Percentiles rank a stretch among this genome's conserved stretches.
phyloP scores from a whole-genome alignment of 108 stramenopile species.

The Parmales sp. region DNA sequence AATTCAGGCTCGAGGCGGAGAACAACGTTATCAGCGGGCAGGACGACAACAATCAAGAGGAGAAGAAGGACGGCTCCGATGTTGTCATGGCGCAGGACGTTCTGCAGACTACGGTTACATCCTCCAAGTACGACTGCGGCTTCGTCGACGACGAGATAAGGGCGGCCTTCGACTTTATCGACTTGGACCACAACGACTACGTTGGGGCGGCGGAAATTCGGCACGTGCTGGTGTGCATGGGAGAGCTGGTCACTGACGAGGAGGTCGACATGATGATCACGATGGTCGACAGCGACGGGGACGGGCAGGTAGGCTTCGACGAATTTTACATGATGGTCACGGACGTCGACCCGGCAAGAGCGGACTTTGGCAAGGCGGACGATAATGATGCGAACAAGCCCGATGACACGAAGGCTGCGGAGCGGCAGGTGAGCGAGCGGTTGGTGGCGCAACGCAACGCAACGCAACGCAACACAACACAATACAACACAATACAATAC shows the following conservation, averaged over 20 bases:
- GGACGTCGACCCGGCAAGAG: constrained; percentile 52
- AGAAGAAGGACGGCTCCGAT: background rate
- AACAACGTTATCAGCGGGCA: too few species aligned
- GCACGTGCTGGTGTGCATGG: constrained; percentile 69
- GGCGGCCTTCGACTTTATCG: constrained; percentile 57
- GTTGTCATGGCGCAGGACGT: background rate
- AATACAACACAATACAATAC: constrained; percentile 16
- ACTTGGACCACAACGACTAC: constrained; percentile 60
- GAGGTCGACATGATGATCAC: constrained; percentile 75
- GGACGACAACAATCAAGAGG: background rate
- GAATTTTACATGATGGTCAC: constrained; percentile 55
- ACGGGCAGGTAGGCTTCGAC: constrained; percentile 64
- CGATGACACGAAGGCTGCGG: background rate
- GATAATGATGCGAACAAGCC: constrained; percentile 13
- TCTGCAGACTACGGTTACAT: background rate
- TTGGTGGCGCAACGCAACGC: constrained; percentile 11
- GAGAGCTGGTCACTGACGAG: constrained; percentile 72
- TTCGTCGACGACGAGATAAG: constrained; percentile 63
- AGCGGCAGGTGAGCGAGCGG: constrained; percentile 4
- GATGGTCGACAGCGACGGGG: constrained; percentile 67
- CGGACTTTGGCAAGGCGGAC: constrained; percentile 35
- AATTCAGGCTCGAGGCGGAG: too few species aligned
- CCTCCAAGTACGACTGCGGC: constrained; percentile 13
- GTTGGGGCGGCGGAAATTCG: constrained; percentile 65
- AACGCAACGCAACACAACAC: background rate